These are phyloP conservation scores for Leccinum angustisporum DNA, from an alignment of 1,284 basidiomycete genomes.

Conservation along the genomic window DNA sequence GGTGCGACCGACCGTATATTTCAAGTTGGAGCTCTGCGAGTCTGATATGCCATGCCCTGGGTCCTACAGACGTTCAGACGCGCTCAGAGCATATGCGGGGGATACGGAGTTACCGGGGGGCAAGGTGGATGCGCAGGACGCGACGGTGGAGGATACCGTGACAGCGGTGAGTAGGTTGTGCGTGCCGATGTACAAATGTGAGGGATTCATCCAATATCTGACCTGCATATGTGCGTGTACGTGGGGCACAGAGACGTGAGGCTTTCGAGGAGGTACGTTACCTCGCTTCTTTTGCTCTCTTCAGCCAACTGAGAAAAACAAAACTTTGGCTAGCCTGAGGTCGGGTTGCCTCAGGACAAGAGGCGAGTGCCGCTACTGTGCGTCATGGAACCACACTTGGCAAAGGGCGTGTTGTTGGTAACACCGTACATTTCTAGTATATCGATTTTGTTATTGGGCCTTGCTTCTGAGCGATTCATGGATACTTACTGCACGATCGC, in stretches of 20 bases:
- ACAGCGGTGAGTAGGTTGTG: conserved; percentile 58
- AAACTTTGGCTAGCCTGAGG: conserved; percentile 43
- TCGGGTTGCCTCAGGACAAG: conserved; percentile 74
- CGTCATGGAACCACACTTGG: conserved; percentile 73
- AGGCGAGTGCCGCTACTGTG: conserved; percentile 72
- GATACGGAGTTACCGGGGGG: conserved; percentile 83
- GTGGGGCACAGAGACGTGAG: conserved; percentile 57
- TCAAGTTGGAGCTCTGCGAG: not conserved
- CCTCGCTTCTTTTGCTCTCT: not conserved
- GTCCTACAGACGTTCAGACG: conserved; percentile 60
- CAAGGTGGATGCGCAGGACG: conserved; percentile 69
- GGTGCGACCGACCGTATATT: conserved; percentile 43
- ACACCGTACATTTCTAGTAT: conserved; percentile 62
- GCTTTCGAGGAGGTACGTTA: conserved; percentile 65
- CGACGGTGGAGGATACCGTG: conserved; percentile 60
- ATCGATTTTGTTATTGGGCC: not conserved
- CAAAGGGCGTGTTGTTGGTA: conserved; percentile 70
- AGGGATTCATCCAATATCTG: not conserved
- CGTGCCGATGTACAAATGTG: not conserved
- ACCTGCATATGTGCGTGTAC: not conserved
- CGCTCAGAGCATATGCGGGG: conserved; percentile 73
- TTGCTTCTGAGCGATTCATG: not conserved
- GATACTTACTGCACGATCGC: not conserved
- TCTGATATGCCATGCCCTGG: not conserved
- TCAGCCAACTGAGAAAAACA: not conserved